Evolutionary conservation across 2,329 filamentous ascomycete species (phyloP).

Genomic region (Aureobasidium namibiae): DNA sequence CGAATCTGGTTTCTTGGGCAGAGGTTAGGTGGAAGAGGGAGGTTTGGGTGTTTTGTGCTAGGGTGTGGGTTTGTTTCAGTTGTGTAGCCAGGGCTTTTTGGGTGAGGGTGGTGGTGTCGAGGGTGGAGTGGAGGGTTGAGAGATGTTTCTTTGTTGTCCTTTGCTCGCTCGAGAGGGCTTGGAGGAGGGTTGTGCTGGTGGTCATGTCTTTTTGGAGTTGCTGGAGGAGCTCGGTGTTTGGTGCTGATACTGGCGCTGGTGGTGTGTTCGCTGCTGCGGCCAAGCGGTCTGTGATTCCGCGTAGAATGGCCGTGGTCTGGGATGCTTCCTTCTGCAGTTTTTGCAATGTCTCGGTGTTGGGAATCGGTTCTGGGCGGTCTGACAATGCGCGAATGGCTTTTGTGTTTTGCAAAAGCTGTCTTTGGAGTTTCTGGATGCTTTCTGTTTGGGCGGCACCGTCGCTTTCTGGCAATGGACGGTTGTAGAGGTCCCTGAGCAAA

Average conservation of each 20-base stretch:
- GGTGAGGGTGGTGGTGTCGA: neutral
- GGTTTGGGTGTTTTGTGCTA: neutral
- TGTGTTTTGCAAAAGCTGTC: neutral
- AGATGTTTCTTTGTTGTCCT: neutral
- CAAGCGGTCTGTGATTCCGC: neutral
- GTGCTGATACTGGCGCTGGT: neutral
- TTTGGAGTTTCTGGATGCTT: neutral
- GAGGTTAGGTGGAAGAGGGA: neutral
- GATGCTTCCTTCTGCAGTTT: slow-evolving; percentile 4
- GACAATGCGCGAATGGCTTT: neutral
- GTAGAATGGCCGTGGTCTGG: neutral
- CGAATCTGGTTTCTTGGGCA: neutral
- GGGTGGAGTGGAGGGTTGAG: neutral
- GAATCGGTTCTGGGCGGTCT: neutral
- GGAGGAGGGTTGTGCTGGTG: neutral
- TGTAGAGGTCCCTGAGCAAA: neutral
- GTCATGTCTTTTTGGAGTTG: neutral
- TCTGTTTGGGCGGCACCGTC: neutral
- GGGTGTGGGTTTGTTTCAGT: neutral
- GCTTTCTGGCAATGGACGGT: neutral
- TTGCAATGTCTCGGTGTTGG: neutral
- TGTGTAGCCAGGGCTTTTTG: neutral
- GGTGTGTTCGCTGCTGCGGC: neutral
- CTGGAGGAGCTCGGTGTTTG: neutral
- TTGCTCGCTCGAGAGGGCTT: neutral